Evolutionary conservation across 2,329 filamentous ascomycete species (phyloP), one percentile per base, ranked within the genome.

Genomic region (Thermothelomyces thermophilus): DNA sequence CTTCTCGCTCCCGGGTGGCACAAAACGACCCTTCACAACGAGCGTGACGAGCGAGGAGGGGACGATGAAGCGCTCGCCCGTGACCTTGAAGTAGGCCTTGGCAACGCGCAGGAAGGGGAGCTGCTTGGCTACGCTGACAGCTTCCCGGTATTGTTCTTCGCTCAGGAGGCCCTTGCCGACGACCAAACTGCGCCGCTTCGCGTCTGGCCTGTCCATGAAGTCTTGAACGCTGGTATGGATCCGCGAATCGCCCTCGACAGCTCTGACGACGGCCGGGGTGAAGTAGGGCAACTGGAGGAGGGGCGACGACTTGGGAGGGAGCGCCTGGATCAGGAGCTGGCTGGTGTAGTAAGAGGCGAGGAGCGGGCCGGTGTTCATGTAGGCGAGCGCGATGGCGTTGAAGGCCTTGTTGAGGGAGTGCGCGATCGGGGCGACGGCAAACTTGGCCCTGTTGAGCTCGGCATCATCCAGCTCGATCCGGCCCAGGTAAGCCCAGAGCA

Each of bases 31-130:
- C 74, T 98, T 98, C 65, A 98, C 82, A 45, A 98, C 89, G 26
- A 98, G 84, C 55, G 90, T 91, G 19, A 97, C 91, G 33, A 98
- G 79, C 50, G 90, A 95, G 51, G 86, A 88, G 6, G 93, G 90
- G 28, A 91, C 95, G 63, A 98, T 88, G 66, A 85, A 86, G 58
- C 86, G 87, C 71, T 98, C 94, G 64, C 93, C 93, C 46, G 89
- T 84, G 40, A 98, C 94, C 75, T 98, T 98, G 82, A 98, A 98
- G 71, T 95, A 98, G 7, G 90, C 88, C 71, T 90, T 94, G 63
- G 89, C 88, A 10, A 98, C 82, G 51, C 86, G 80, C 48, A 98
- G 76, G 56, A 82, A 80, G 1, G 93, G 93, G 24, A 98, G 76
- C 69, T 96, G 88, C 60, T 82, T 82, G 24, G 90, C 90, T 26